phyloP scores from a whole-genome alignment of 139 green algal species.

The Chlamydomonas schloesseri region DNA sequence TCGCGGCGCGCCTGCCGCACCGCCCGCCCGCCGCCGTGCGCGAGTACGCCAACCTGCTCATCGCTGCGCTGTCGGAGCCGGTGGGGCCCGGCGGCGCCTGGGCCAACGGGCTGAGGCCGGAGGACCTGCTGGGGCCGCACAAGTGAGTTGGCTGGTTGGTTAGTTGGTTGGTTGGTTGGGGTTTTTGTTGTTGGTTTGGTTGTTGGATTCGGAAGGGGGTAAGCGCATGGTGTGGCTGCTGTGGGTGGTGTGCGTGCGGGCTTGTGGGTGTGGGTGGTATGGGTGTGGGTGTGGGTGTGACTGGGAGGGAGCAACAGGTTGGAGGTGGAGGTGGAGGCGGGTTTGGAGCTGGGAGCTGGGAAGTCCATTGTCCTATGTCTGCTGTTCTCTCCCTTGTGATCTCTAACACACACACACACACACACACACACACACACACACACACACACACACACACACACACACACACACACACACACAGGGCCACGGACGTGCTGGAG shows the following conservation, averaged over 20 bases:
- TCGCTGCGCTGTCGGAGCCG: background rate
- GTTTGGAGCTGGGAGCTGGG: too few species aligned
- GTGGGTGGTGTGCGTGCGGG: slow-evolving; percentile 1
- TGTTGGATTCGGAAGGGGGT: too few species aligned
- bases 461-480: background rate
- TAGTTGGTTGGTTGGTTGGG: background rate
- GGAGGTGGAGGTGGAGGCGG: too few species aligned
- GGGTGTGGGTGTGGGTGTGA: too few species aligned
- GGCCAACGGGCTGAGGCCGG: background rate
- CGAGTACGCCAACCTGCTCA: slow-evolving; percentile 32
- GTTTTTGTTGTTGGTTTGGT: too few species aligned
- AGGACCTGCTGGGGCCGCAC: slow-evolving; percentile 18
- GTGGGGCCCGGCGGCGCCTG: background rate
- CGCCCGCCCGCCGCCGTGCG: background rate
- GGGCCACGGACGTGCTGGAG: slow-evolving; percentile 22
- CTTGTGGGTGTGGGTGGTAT: background rate
- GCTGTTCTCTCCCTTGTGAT: too few species aligned
- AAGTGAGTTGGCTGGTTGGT: background rate
- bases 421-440: too few species aligned
- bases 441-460: too few species aligned
- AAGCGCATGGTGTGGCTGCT: too few species aligned
- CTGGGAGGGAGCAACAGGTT: too few species aligned
- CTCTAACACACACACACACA: too few species aligned
- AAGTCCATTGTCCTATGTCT: too few species aligned
- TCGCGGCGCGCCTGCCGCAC: slow-evolving; percentile 18